Base-by-base conservation (phyloP, 73 alveolate species). In the Paramecium caudatum region DNA sequence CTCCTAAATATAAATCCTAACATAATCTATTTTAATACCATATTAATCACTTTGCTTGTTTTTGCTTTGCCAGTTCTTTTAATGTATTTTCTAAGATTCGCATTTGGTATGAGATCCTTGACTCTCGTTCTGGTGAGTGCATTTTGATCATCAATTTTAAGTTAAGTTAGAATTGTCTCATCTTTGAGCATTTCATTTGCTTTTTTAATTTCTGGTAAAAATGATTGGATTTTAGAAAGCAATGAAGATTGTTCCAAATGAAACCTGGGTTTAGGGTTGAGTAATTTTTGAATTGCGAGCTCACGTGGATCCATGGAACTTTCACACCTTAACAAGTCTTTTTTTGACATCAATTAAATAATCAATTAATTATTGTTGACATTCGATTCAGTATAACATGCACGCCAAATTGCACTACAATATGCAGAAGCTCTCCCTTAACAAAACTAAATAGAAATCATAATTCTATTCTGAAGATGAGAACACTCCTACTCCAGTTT, bases 381-480 rank as follows among this genome's bases (percentile, higher is more conserved):
- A 41, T 41, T 41, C 6, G 10, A 41, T 10, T 41, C 49, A 41
- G 10, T 30, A 65, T 32, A 47, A 33, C 32, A 65, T 65, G 83
- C 19, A 65, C 34, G 32, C 49, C 61, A 65, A 65, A 65, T 12
- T 13, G 8, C 83, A 65, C 15, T 65, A 65, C 32, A 65, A 65
- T 36, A 65, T 43, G 32, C 49, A 65, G 27, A 65, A 65, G 39
- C 39, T 65, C n/a, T 25, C 83, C 32, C 39, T 65, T 7, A 13
- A 25, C 15, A 65, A 65, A 21, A 33, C 49, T 1, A 74, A 47
- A 8, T 41, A 74, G 88, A 74, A 74, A 45, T 41, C 88, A 3
- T 21, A 74, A 23, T 74, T 74, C 43, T 74, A 74, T 23, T 74
- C 88, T 13, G 88, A 74, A 13, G 88, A 74, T 23, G 88, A 47